These are phyloP conservation scores for Aspergillus sp. DNA, from an alignment of 2,329 filamentous ascomycete species.

Conservation along the genomic window DNA sequence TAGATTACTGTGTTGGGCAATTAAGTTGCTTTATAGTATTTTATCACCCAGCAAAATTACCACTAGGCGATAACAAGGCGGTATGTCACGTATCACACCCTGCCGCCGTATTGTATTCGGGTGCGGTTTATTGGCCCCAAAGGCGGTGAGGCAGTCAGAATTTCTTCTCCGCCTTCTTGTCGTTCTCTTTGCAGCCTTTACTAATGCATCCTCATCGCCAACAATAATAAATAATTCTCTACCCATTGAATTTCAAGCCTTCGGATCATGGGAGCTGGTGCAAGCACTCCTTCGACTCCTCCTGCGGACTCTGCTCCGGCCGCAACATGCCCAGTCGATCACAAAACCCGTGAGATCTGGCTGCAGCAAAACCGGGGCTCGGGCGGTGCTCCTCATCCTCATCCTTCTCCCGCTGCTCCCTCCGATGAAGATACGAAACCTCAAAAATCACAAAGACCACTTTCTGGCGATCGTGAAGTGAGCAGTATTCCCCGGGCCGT, in stretches of 20 bases:
- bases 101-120: too few relatives aligned
- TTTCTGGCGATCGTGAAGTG: conserved; percentile 66
- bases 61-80: too few relatives aligned
- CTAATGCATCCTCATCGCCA: conserved; percentile 5
- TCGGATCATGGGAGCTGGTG: conserved; percentile 32
- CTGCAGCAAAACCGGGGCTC: conserved; percentile 50
- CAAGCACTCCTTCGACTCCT: conserved; percentile 27
- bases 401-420: conserved; percentile 17
- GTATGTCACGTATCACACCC: too few relatives aligned
- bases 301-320: conserved; percentile 20
- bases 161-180: conserved; percentile 1
- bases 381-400: conserved; percentile 32
- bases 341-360: conserved; percentile 84
- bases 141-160: conserved; percentile 7
- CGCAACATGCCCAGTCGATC: conserved; percentile 77
- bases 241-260: background rate
- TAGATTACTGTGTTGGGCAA: conserved; percentile 10
- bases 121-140: conserved; percentile 1
- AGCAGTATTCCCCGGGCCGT: conserved; percentile 71
- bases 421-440: conserved; percentile 20
- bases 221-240: conserved; percentile 10
- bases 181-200: conserved; percentile 1
- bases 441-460: conserved; percentile 34
- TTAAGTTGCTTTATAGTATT: background rate
- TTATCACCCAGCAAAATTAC: too few relatives aligned